Conservation (phyloP, 306 rosid species). For the Trichosanthes truncata region DNA sequence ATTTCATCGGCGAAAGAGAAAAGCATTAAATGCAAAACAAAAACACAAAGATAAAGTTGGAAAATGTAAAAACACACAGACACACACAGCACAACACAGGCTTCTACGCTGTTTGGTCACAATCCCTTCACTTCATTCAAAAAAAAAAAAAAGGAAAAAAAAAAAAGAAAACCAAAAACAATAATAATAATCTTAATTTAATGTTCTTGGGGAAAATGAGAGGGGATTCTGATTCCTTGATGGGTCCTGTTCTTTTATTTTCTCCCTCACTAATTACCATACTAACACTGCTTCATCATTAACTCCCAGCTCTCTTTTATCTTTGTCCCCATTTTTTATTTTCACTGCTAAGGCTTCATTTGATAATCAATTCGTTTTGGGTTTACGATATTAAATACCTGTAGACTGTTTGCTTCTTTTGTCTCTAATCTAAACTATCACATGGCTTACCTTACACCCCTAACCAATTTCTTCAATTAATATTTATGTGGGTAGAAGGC, state of each 20-base stretch:
- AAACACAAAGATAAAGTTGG: neutral
- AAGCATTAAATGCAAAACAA: slow-evolving; percentile 3
- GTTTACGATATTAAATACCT: no score
- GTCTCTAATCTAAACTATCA: neutral
- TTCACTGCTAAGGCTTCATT: no score
- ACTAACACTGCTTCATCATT: neutral
- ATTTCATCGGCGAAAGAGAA: neutral
- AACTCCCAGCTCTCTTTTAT: neutral
- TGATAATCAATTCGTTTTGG: no score
- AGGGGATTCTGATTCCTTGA: neutral
- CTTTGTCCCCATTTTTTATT: no score
- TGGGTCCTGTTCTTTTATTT: no score
- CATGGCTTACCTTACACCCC: neutral
- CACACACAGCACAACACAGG: neutral
- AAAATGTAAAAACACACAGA: neutral
- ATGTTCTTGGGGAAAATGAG: neutral
- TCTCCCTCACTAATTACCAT: no score
- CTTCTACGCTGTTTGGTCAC: slow-evolving; percentile 3
- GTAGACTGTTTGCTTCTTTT: neutral
- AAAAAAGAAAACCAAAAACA: neutral
- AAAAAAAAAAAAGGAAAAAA: neutral
- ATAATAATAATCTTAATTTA: neutral
- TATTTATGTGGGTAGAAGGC: no score
- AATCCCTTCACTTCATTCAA: neutral
- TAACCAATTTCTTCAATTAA: no score